phyloP scores from a whole-genome alignment of 2,329 filamentous ascomycete genomes.

The Talaromyces sp. region DNA sequence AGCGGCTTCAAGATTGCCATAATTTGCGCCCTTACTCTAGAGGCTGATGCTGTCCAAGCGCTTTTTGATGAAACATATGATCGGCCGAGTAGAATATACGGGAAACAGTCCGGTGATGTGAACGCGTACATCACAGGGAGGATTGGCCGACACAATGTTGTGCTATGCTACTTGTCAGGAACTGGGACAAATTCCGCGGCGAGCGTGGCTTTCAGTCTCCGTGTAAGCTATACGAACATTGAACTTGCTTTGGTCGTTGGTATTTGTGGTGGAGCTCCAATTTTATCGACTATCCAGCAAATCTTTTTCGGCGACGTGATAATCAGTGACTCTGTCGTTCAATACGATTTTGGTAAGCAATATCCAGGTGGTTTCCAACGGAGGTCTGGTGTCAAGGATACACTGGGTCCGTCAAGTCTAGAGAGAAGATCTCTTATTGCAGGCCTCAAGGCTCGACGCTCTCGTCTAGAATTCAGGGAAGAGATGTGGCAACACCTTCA shows the following conservation, averaged over 20 bases:
- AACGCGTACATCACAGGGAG: constrained; percentile 34
- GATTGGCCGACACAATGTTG: constrained; percentile 33
- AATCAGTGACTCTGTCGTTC: constrained; percentile 25
- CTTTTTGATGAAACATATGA: constrained; percentile 36
- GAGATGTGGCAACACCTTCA: too few species aligned
- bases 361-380: constrained; percentile 16
- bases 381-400: constrained; percentile 21
- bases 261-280: constrained; percentile 35
- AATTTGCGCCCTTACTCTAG: constrained; percentile 39
- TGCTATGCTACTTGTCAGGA: constrained; percentile 32
- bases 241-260: constrained; percentile 27
- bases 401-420: too few species aligned
- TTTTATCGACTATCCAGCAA: background rate
- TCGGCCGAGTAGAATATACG: too few species aligned
- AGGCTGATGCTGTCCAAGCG: constrained; percentile 33
- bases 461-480: too few species aligned
- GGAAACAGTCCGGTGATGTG: constrained; percentile 28
- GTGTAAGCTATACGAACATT: background rate
- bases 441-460: too few species aligned
- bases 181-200: constrained; percentile 28
- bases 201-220: background rate
- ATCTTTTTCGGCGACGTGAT: constrained; percentile 24
- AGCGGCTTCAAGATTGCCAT: constrained; percentile 38
- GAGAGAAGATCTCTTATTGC: too few species aligned
- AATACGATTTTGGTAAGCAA: constrained; percentile 30